These are phyloP conservation scores for Pseudogymnoascus sp. DNA, from an alignment of 2,329 filamentous ascomycete species.

Conservation along the genomic window DNA sequence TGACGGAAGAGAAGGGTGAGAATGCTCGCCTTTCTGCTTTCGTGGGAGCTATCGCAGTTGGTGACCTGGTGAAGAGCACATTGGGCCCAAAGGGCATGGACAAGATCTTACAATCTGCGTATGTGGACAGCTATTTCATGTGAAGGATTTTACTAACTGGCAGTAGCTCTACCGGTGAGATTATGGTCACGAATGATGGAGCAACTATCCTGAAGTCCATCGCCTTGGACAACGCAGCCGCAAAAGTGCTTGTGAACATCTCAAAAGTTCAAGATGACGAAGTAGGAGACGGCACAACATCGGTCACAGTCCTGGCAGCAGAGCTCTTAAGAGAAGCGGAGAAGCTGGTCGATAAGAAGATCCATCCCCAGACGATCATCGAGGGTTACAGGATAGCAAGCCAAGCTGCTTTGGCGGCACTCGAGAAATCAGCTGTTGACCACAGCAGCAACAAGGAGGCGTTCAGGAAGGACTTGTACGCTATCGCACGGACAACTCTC, in stretches of 20 bases:
- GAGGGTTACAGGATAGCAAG: slow-evolving; percentile 98
- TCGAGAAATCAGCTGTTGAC: slow-evolving; percentile 81
- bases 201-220: slow-evolving; percentile 98
- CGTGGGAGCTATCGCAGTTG: slow-evolving; percentile 95
- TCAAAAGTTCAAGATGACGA: slow-evolving; percentile 99
- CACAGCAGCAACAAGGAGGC: slow-evolving; percentile 76
- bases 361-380: slow-evolving; percentile 98
- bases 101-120: slow-evolving; percentile 95
- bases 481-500: slow-evolving; percentile 89
- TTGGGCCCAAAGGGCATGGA: slow-evolving; percentile 98
- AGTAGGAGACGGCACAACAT: slow-evolving; percentile 95
- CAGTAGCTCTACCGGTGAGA: slow-evolving; percentile 81
- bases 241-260: slow-evolving; percentile 97
- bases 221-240: slow-evolving; percentile 94
- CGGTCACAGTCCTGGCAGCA: slow-evolving; percentile 90
- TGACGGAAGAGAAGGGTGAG: slow-evolving; percentile 96
- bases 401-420: slow-evolving; percentile 73
- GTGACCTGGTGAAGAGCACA: slow-evolving; percentile 95
- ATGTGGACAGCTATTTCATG: slow-evolving; percentile 36
- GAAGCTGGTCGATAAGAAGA: slow-evolving; percentile 95
- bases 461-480: slow-evolving; percentile 82
- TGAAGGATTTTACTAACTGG: slow-evolving; percentile 28
- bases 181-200: slow-evolving; percentile 98
- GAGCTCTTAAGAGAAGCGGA: slow-evolving; percentile 94
- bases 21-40: slow-evolving; percentile 98